A percentile compares a stretch with the other conserved stretches of the same genome.
These are phyloP conservation scores for Hanseniaspora guilliermondii DNA, from an alignment of 805 yeast species.

Conservation along the genomic window DNA sequence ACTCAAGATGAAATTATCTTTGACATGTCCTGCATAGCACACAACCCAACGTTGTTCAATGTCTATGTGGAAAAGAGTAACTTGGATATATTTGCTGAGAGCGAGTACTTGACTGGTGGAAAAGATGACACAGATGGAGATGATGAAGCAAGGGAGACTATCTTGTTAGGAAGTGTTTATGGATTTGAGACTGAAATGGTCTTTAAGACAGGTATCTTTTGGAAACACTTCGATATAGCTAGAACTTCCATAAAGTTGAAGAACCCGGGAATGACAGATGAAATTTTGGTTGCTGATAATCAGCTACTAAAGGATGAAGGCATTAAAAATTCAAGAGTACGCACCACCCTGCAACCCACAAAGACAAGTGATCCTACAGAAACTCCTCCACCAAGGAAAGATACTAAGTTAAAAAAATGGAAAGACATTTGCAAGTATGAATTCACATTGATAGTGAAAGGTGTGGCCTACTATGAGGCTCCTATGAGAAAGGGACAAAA, in stretches of 20 bases:
- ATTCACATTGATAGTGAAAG: slow-evolving; percentile 74
- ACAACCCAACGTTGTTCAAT: slow-evolving; percentile 76
- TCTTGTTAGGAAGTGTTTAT: slow-evolving; percentile 58
- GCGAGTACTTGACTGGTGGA: slow-evolving; percentile 13
- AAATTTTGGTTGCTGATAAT: slow-evolving; percentile 15
- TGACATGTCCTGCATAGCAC: slow-evolving; percentile 62
- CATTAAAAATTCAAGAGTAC: neutral
- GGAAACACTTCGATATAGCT: slow-evolving; percentile 44
- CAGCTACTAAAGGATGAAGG: neutral
- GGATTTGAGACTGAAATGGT: slow-evolving; percentile 58
- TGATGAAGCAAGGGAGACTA: slow-evolving; percentile 40
- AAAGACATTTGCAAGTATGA: slow-evolving; percentile 59
- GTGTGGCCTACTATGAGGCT: slow-evolving; percentile 62
- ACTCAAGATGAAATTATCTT: slow-evolving; percentile 77
- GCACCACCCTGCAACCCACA: neutral
- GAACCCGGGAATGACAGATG: slow-evolving; percentile 36
- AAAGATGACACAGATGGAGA: slow-evolving; percentile 14
- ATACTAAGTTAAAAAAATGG: slow-evolving; percentile 46
- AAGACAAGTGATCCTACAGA: neutral
- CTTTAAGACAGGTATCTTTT: slow-evolving; percentile 69
- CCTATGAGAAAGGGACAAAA: slow-evolving; percentile 47
- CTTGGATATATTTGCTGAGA: slow-evolving; percentile 71
- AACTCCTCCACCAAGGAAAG: slow-evolving; percentile 9
- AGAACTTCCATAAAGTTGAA: slow-evolving; percentile 58
- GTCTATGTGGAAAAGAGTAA: slow-evolving; percentile 54